Base-by-base conservation (phyloP, 805 yeast species). In the Metschnikowia reukaufii region DNA sequence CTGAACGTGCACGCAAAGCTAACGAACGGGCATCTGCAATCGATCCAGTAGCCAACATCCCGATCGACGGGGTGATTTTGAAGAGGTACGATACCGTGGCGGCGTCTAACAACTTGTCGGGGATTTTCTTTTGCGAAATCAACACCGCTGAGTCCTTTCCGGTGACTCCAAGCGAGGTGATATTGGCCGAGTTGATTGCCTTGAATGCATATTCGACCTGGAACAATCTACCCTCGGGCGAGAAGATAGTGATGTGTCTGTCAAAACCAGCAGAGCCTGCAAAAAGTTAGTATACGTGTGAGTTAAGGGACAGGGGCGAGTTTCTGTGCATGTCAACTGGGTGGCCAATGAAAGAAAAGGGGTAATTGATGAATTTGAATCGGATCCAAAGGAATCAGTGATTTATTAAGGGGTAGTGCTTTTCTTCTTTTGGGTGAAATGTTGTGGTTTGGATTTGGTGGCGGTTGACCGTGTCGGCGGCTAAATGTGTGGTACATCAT, bases 141-240 rank as follows among this genome's bases (percentile, higher is more conserved):
- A 94, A 75, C 31, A 94, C 97, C 12, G 92, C 85, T 29, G 87
- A 81, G 65, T 87, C 92, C 59, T 84, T 82, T 45, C 98, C 98
- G 41, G 86, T 81, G 51, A 94, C 78, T 15, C 91, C 98, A 47
- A 94, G 63, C 21, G 95, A 86, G 36, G 96, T 94, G 62, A 94
- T 82, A 66, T 88, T 92, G 49, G 97, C 82, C 38, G 95, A 82
- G 62, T 90, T 94, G 65, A 94, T 90, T 4, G 98, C 98, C 67
- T 94, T 91, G 76, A 91, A 91, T 5, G 98, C 99, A 64, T 94
- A 94, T 68, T 94, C 99, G 31, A 92, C 99, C 72, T 94, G 99
- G 72, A 86, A 94, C 51, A 94, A 77, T 69, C 99, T 84, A 38
- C 99, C 99, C 66, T 94, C 99, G 17, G 99, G 99, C 33, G 98